These are phyloP conservation scores for Cercospora nicotianae DNA, from an alignment of 2,329 filamentous ascomycete genomes.

Conservation along the genomic window DNA sequence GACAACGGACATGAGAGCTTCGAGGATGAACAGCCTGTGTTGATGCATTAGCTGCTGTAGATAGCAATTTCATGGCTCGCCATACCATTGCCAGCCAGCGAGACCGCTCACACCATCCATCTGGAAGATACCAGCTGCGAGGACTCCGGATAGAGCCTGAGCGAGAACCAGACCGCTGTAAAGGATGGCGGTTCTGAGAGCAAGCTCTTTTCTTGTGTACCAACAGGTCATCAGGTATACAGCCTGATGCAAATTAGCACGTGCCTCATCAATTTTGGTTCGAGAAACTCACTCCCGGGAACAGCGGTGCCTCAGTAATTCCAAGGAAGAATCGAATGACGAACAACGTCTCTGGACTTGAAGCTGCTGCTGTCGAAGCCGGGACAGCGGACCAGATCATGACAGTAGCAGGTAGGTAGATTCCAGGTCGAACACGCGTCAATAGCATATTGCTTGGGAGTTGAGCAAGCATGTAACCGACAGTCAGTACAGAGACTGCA, in stretches of 20 bases:
- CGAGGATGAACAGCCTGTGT: constrained; percentile 31
- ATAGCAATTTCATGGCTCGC: too few relatives aligned
- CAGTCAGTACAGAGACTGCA: background rate
- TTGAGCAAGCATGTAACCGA: constrained; percentile 30
- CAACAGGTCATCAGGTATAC: constrained; percentile 46
- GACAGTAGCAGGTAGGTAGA: constrained; percentile 43
- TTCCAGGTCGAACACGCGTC: constrained; percentile 44
- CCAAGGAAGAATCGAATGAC: constrained; percentile 42
- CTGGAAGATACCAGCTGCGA: constrained; percentile 23
- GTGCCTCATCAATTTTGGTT: too few relatives aligned
- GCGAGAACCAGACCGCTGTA: constrained; percentile 37
- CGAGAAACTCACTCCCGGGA: constrained; percentile 34
- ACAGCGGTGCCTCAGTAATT: constrained; percentile 37
- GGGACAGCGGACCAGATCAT: constrained; percentile 37
- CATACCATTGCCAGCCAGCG: constrained; percentile 35
- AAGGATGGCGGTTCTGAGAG: constrained; percentile 40
- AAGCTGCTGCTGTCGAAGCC: constrained; percentile 38
- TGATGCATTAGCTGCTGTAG: background rate
- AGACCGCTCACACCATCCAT: constrained; percentile 35
- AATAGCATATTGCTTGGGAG: constrained; percentile 47
- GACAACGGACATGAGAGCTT: constrained; percentile 17
- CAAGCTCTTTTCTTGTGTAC: constrained; percentile 44
- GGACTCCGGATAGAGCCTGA: constrained; percentile 25
- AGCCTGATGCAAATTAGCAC: background rate
- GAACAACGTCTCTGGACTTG: constrained; percentile 38